Conservation (phyloP, 805 yeast species). For the Lipomyces yamadae region DNA sequence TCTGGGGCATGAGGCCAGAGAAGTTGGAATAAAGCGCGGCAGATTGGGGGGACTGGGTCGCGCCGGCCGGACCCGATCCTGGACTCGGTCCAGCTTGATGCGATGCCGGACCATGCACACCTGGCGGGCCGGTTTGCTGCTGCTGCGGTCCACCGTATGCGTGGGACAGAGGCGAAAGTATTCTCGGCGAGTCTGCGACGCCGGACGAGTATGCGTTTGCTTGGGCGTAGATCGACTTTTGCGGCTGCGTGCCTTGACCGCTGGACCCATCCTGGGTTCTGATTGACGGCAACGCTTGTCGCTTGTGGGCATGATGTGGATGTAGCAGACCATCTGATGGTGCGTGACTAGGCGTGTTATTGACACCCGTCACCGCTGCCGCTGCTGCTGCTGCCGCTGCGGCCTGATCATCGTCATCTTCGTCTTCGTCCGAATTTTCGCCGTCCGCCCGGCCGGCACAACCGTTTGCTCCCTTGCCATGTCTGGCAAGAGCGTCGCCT, state of each 20-base stretch:
- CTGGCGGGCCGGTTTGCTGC: constrained; percentile 13
- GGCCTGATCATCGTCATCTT: constrained; percentile 23
- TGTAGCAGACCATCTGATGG: constrained; percentile 4
- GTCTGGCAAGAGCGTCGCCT: constrained; percentile 76
- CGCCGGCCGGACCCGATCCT: constrained; percentile 9
- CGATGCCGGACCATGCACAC: neutral
- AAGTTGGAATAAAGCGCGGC: constrained; percentile 22
- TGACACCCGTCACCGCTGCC: constrained; percentile 8
- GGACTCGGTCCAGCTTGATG: constrained; percentile 11
- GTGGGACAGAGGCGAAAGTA: constrained; percentile 35
- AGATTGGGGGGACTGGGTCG: constrained; percentile 12
- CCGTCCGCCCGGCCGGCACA: constrained; percentile 41
- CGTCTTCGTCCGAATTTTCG: constrained; percentile 28
- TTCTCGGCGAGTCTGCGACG: constrained; percentile 26
- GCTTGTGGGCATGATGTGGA: constrained; percentile 16
- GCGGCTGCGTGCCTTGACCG: neutral
- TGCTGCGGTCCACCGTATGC: constrained; percentile 24
- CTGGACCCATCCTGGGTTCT: constrained; percentile 20
- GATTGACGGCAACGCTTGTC: constrained; percentile 27
- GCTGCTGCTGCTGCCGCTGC: constrained; percentile 8
- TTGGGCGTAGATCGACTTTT: constrained; percentile 13
- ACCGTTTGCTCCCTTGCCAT: constrained; percentile 54
- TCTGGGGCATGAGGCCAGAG: constrained; percentile 16
- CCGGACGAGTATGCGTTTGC: constrained; percentile 18
- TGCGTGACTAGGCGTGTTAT: constrained; percentile 16